Evolutionary conservation across 2,329 filamentous ascomycete species (phyloP), one percentile per base, ranked within the genome.

Genomic region (Xylariaceae sp.): DNA sequence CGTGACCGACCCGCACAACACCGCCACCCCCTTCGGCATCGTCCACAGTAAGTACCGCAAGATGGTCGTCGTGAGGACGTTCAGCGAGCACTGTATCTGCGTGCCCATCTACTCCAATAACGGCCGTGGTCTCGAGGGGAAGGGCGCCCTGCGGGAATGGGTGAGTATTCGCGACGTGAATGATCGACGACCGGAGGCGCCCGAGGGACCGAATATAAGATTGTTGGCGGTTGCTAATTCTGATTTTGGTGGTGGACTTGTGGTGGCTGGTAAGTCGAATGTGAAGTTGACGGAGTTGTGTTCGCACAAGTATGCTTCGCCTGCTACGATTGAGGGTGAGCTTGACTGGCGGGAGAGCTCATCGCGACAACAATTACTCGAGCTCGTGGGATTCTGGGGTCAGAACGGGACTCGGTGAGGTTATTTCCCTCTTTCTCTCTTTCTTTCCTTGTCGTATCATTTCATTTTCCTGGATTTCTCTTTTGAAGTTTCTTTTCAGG

Each of bases 21-120:
- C 64, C 1, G 56, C 61, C 6, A 65, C 65, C 1, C 59, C 63
- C 1, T 68, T 58, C 47, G 66, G 65, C 1, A 56, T 59, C 0
- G 56, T 66, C 1, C 41, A 59, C 31, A 63, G 61, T 32, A 66
- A 69, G 49, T 65, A 59, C 31, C 60, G 67, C 26, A 66, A 64
- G 45, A 62, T 66, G 61, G 47, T 68, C 3, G 63, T 68, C 0
- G 6, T 67, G 1, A 52, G 59, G 6, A 34, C 44, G 6, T 67
- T 62, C 29, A 57, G 55, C 11, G 50, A 58, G n/a, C 60, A 64
- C 43, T 53, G 61, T 34, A 40, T 53, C 3, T 65, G 61, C n/a
- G 9, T 65, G 3, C 66, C 65, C 1, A 64, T 68, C 12, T 67
- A 64, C 45, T 58, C 62, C 0, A 59, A 66, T 47, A 57, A 64